Base-by-base conservation (phyloP, 768 basidiomycete genomes). In the Clavulina sp. region DNA sequence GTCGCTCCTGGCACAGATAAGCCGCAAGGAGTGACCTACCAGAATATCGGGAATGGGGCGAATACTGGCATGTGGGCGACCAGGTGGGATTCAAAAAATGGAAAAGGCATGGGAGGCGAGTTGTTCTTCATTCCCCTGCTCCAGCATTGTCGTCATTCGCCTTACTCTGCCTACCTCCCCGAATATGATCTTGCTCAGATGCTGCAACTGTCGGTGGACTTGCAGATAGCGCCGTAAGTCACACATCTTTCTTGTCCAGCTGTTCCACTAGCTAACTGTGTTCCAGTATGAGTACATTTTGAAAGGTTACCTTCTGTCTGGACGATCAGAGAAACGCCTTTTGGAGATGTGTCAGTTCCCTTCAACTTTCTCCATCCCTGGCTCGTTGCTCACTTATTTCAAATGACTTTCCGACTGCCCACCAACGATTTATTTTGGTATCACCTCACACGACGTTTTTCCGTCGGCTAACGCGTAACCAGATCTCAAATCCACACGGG, bases 231-330 rank as follows among this genome's bases (percentile, higher is more conserved):
- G 55, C 46, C 2, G 55, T 56, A 32, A 55, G 55, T 31, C 28
- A 16, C 24, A n/a, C 23, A 3, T 9, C 40, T 41, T 1, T 18
- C 4, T 3, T 3, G 18, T 34, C 21, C 26, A 3, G 32, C 2
- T 31, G 4, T 3, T 24, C 23, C 9, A 24, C 9, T 33, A 29
- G 7, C 9, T 49, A 30, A 7, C 41, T 43, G 3, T 47, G 18
- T 16, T 13, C 18, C 48, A 60, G 7, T 82, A 85, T 55, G 83
- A 85, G 63, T 85, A 85, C 59, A 72, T 80, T 26, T 70, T 85
- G 52, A 85, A 85, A 59, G 73, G 78, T 50, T 82, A 78, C 62
- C 65, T 85, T 5, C 67, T 84, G 44, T 80, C 78, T 4, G 77
- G 72, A 9, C 70, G 73, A 57, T 72, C 71, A 3, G 81, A 84